A percentile compares a stretch with the other conserved stretches of the same genome.
Evolutionary conservation across 192 early-diverging fungal genomes (phyloP).

Genomic region (Phycomyces blakesleeanus): DNA sequence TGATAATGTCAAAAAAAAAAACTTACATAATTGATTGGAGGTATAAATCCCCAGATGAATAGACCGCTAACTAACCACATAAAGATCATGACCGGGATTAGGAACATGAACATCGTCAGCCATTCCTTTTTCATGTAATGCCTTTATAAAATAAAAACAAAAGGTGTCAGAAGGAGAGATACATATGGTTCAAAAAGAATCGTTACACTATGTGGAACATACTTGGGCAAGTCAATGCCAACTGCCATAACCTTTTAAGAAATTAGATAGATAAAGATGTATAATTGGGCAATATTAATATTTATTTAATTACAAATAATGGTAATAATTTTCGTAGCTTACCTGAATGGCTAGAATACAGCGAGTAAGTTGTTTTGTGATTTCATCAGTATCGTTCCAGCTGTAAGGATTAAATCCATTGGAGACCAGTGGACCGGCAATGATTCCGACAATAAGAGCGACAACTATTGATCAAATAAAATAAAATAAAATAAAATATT

Average conservation of each 20-base stretch:
- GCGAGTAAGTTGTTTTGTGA: conserved; percentile 70
- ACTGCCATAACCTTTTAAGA: conserved; percentile 73
- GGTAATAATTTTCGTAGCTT: no score
- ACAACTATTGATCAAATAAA: conserved; percentile 55
- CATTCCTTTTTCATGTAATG: conserved; percentile 54
- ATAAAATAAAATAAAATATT: neutral
- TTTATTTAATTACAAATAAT: no score
- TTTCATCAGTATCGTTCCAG: conserved; percentile 46
- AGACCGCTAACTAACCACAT: conserved; percentile 76
- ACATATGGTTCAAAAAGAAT: conserved; percentile 1
- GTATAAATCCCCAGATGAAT: conserved; percentile 59
- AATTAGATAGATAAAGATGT: conserved; percentile 5
- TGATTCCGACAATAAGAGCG: conserved; percentile 77
- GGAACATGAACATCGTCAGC: conserved; percentile 61
- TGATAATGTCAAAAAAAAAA: conserved; percentile 10
- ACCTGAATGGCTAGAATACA: conserved; percentile 80
- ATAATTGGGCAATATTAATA: no score
- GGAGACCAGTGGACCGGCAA: conserved; percentile 70
- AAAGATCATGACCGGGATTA: conserved; percentile 73
- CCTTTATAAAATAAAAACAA: conserved; percentile 11
- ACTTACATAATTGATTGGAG: conserved; percentile 53
- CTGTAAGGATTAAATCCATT: conserved; percentile 65
- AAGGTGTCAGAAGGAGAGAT: neutral
- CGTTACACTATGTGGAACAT: conserved; percentile 8
- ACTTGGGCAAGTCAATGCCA: conserved; percentile 76